These are phyloP conservation scores for Dothistroma septosporum DNA, from an alignment of 2,329 filamentous ascomycete species.

Conservation along the genomic window DNA sequence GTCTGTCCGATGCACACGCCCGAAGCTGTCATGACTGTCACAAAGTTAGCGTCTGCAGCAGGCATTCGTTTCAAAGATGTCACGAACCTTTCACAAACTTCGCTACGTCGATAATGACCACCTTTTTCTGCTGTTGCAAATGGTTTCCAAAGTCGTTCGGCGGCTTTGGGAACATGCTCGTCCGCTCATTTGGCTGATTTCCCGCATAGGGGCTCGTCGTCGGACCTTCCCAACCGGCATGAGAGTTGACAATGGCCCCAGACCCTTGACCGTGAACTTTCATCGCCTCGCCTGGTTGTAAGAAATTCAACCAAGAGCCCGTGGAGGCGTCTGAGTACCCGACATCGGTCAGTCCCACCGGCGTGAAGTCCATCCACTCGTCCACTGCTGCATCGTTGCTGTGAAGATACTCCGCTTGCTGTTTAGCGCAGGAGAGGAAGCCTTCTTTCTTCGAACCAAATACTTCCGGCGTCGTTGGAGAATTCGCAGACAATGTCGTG, in stretches of 20 bases:
- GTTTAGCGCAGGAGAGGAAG: constrained; percentile 2
- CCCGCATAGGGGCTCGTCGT: neutral
- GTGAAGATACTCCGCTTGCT: constrained; percentile 11
- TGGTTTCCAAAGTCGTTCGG: neutral
- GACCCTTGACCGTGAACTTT: constrained; percentile 4
- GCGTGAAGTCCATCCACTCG: constrained; percentile 11
- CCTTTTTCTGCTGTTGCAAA: constrained; percentile 29
- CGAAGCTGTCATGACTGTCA: constrained; percentile 32
- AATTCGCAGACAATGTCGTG: neutral
- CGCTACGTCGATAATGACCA: constrained; percentile 42
- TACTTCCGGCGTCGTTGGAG: neutral
- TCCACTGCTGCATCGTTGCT: neutral
- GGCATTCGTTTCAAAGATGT: neutral
- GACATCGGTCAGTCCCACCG: constrained; percentile 16
- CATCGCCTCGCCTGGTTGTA: constrained; percentile 19
- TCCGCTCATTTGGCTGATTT: neutral
- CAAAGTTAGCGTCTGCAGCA: constrained; percentile 8
- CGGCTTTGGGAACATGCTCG: constrained; percentile 1
- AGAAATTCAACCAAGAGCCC: constrained; percentile 30
- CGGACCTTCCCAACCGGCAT: neutral
- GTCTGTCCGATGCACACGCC: constrained; percentile 43
- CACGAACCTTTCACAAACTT: constrained; percentile 44
- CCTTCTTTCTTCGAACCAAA: neutral
- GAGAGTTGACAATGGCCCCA: neutral
- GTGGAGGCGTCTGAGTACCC: constrained; percentile 24